A percentile compares a stretch with the other conserved stretches of the same genome.
These are phyloP conservation scores for Glomus cerebriforme DNA, from an alignment of 192 early-diverging fungal genomes.

Conservation along the genomic window DNA sequence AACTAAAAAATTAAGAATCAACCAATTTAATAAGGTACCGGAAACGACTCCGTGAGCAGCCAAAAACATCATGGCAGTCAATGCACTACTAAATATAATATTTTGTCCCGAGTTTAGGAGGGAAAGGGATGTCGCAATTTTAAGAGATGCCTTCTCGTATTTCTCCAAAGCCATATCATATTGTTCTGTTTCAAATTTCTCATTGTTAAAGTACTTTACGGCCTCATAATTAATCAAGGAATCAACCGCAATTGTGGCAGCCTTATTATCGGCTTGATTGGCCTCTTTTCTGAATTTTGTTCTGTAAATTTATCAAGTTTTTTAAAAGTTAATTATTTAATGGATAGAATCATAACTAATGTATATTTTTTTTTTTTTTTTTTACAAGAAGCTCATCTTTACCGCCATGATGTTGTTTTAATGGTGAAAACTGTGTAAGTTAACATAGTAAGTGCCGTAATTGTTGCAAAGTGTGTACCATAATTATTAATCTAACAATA, in stretches of 20 bases:
- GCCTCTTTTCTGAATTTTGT: slow-evolving; percentile 85
- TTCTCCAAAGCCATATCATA: slow-evolving; percentile 87
- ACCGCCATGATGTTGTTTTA: slow-evolving; percentile 86
- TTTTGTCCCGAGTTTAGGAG: slow-evolving; percentile 96
- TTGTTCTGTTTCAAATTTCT: slow-evolving; percentile 83
- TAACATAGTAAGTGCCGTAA: slow-evolving; percentile 66
- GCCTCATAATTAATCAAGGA: slow-evolving; percentile 97
- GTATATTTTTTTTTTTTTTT: no score
- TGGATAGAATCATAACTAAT: slow-evolving; percentile 30
- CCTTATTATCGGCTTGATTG: slow-evolving; percentile 95
- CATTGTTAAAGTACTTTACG: slow-evolving; percentile 93
- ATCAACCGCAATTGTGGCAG: slow-evolving; percentile 91
- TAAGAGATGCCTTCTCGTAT: slow-evolving; percentile 94
- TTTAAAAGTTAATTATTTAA: background rate
- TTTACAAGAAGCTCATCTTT: slow-evolving; percentile 25
- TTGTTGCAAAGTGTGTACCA: slow-evolving; percentile 55
- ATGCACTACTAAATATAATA: slow-evolving; percentile 88
- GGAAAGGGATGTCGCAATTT: slow-evolving; percentile 85
- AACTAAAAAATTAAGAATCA: background rate
- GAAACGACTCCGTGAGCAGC: slow-evolving; percentile 84
- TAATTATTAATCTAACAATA: slow-evolving; percentile 50
- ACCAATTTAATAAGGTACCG: slow-evolving; percentile 21
- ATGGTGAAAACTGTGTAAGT: slow-evolving; percentile 88
- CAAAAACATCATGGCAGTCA: slow-evolving; percentile 97
- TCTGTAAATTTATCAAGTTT: slow-evolving; percentile 21